phyloP scores from a whole-genome alignment of 164 flowering plant genomes.

The Stephania yunnanensis region DNA sequence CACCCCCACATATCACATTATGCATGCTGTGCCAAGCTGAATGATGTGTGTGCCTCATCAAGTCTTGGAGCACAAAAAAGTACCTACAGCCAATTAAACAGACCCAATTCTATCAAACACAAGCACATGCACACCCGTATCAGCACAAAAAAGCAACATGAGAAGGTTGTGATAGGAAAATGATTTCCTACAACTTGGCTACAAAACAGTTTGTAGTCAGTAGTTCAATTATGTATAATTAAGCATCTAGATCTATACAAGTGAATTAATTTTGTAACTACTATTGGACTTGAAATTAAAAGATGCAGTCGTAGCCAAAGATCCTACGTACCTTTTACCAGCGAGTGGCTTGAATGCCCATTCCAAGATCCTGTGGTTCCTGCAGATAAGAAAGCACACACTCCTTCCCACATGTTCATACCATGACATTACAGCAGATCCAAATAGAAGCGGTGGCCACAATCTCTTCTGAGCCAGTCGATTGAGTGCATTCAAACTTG shows the following conservation, averaged over 20 bases:
- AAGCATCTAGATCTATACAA: no score
- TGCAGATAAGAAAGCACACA: conserved; percentile 60
- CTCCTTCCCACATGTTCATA: conserved; percentile 82
- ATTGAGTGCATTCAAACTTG: conserved; percentile 32
- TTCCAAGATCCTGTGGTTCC: conserved; percentile 70
- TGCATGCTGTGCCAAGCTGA: conserved; percentile 95
- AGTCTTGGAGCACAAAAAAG: conserved; percentile 19
- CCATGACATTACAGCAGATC: conserved; percentile 80
- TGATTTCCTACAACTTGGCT: no score
- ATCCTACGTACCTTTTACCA: conserved; percentile 41
- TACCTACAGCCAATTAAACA: no score
- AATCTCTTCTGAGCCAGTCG: conserved; percentile 47
- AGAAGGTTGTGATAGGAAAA: no score
- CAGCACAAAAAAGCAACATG: no score
- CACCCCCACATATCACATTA: conserved; percentile 79
- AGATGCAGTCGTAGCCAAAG: no score
- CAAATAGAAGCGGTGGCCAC: conserved; percentile 72
- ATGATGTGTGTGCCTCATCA: conserved; percentile 74
- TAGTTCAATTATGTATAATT: no score
- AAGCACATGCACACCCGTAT: no score
- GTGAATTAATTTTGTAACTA: no score
- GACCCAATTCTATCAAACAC: no score
- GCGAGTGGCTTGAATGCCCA: conserved; percentile 43
- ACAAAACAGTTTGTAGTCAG: no score
- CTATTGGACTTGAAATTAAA: no score